Conservation (phyloP, 805 yeast genomes). For the Yarrowia deformans region DNA sequence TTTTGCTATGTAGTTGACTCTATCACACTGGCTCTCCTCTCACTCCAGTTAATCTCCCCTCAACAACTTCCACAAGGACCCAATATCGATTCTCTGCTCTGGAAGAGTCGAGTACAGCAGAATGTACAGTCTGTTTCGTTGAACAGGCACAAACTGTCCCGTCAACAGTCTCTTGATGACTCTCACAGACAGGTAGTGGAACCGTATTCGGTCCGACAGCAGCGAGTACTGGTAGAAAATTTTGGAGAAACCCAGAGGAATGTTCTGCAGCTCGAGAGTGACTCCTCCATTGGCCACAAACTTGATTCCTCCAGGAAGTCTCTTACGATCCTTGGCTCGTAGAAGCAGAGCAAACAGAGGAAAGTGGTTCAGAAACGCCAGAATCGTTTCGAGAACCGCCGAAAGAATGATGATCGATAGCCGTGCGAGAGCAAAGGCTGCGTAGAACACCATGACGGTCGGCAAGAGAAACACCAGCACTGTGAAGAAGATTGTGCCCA, state of each 20-base stretch:
- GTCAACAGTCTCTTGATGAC: conserved; percentile 54
- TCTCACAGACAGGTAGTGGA: conserved; percentile 55
- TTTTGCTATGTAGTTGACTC: too few species aligned
- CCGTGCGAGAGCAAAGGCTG: conserved; percentile 70
- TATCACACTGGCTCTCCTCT: too few species aligned
- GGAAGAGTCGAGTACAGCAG: conserved; percentile 64
- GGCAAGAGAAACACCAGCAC: conserved; percentile 80
- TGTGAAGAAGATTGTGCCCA: conserved; percentile 89
- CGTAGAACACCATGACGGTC: conserved; percentile 84
- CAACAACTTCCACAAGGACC: conserved; percentile 10
- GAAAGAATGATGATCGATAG: conserved; percentile 58
- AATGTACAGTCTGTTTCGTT: conserved; percentile 58
- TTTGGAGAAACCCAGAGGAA: conserved; percentile 55
- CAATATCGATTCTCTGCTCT: conserved; percentile 48
- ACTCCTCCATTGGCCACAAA: conserved; percentile 33
- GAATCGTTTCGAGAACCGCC: conserved; percentile 62
- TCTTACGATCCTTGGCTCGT: conserved; percentile 77
- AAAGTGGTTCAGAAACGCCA: conserved; percentile 77
- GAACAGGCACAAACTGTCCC: conserved; percentile 59
- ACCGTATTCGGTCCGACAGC: conserved; percentile 53
- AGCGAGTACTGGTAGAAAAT: conserved; percentile 60
- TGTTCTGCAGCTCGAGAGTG: conserved; percentile 52
- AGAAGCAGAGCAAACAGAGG: conserved; percentile 86
- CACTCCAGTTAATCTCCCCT: not conserved
- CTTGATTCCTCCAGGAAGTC: conserved; percentile 68